Evolutionary conservation across 23 red algal species (phyloP).

Genomic region (Rhodosorus marinus): DNA sequence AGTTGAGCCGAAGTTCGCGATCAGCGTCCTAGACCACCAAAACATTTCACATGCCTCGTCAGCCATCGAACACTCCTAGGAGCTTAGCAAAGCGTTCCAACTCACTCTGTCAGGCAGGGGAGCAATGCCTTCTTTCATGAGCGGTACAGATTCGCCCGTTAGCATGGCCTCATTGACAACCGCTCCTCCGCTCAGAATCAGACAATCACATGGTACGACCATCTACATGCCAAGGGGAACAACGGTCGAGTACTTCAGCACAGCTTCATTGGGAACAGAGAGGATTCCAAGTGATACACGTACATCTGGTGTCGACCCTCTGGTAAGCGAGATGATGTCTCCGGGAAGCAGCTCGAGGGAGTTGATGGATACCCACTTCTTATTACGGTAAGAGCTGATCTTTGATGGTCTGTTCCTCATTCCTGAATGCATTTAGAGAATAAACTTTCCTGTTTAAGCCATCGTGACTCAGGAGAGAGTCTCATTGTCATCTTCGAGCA

Average conservation of each 20-base stretch:
- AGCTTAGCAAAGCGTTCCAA: too few species aligned
- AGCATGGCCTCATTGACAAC: conserved; percentile 94
- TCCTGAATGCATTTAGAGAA: too few species aligned
- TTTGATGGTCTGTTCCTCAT: background rate
- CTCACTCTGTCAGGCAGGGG: too few species aligned
- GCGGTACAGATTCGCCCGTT: conserved; percentile 91
- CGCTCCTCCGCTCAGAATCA: conserved; percentile 54
- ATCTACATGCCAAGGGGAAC: too few species aligned
- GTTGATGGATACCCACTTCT: conserved; percentile 42
- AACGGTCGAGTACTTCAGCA: too few species aligned
- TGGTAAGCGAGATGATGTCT: conserved; percentile 63
- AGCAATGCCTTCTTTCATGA: conserved; percentile 74
- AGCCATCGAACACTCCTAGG: too few species aligned
- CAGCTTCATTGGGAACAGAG: too few species aligned
- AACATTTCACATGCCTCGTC: too few species aligned
- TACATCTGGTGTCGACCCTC: conserved; percentile 22
- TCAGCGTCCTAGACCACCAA: conserved; percentile 1
- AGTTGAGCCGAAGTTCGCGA: background rate
- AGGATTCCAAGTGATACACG: too few species aligned
- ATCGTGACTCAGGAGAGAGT: too few species aligned
- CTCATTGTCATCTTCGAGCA: conserved; percentile 72
- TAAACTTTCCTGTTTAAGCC: too few species aligned
- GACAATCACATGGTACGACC: conserved; percentile 78
- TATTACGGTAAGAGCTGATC: background rate
- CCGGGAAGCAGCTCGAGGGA: conserved; percentile 70